These are phyloP conservation scores for Prototheca wickerhamii DNA, from an alignment of 163 green algal species.

Conservation along the genomic window DNA sequence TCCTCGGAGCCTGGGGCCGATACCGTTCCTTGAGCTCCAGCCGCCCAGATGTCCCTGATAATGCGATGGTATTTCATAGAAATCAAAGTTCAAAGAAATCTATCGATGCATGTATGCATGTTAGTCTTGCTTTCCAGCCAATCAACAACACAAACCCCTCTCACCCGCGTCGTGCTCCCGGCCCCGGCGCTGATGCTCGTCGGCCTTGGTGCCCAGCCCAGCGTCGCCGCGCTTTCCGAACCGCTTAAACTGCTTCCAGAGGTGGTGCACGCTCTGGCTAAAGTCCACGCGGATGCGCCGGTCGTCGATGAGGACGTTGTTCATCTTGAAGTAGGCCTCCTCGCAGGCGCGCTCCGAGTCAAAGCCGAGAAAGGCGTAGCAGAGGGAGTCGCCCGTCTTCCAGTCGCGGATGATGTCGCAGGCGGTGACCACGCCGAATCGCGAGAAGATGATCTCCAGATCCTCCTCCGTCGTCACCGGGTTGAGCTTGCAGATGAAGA, in stretches of 20 bases:
- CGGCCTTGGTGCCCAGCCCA: conserved; percentile 9
- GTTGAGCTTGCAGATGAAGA: conserved; percentile 99
- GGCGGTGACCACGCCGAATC: conserved; percentile 86
- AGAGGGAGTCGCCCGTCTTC: conserved; percentile 93
- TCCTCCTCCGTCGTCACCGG: conserved; percentile 86
- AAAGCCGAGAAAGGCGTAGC: conserved; percentile 95
- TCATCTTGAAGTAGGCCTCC: conserved; percentile 98
- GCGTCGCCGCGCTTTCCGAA: conserved; percentile 38
- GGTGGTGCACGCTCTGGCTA: conserved; percentile 84
- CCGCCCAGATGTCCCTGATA: conserved; percentile 8
- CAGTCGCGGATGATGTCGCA: conserved; percentile 95
- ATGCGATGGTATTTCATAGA: no score
- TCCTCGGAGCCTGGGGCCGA: no score
- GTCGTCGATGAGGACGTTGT: conserved; percentile 98
- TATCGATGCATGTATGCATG: no score
- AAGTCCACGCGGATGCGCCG: conserved; percentile 59
- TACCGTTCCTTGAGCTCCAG: conserved; percentile 19
- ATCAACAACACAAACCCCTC: background rate
- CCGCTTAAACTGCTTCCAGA: conserved; percentile 87
- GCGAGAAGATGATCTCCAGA: conserved; percentile 97
- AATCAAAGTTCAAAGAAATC: no score
- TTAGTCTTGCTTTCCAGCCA: no score
- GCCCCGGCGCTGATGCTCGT: conserved; percentile 9
- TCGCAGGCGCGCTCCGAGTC: conserved; percentile 57
- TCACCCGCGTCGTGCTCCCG: background rate